phyloP scores from a whole-genome alignment of 2,329 filamentous ascomycete genomes.

The Trematosphaeria pertusa region DNA sequence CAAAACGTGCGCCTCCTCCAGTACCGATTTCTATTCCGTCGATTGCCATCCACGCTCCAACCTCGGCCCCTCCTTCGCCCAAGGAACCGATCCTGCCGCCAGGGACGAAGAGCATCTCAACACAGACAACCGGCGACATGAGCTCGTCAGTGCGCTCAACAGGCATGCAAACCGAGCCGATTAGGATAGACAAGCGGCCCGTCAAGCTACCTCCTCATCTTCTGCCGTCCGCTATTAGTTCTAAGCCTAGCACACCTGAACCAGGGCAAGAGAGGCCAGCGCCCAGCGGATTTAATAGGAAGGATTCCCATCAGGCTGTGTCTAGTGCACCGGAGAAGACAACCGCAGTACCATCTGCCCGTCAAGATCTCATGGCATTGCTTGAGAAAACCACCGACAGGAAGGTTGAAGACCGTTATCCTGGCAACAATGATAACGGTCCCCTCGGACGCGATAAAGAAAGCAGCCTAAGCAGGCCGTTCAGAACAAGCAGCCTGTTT shows the following conservation, averaged over 20 bases:
- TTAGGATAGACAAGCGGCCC: conserved; percentile 79
- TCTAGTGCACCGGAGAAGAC: conserved; percentile 18
- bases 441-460: conserved; percentile 67
- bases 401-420: conserved; percentile 69
- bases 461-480: conserved; percentile 70
- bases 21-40: conserved; percentile 70
- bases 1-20: conserved; percentile 43
- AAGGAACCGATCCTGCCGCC: conserved; percentile 79
- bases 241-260: conserved; percentile 54
- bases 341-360: conserved; percentile 25
- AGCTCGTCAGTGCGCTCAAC: conserved; percentile 58
- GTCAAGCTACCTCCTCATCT: conserved; percentile 78
- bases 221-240: conserved; percentile 77
- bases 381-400: conserved; percentile 36
- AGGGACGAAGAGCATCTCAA: conserved; percentile 79
- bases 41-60: conserved; percentile 90
- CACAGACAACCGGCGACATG: conserved; percentile 72
- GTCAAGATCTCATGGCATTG: conserved; percentile 38
- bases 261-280: conserved; percentile 17
- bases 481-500: conserved; percentile 84
- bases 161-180: conserved; percentile 87
- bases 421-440: conserved; percentile 81
- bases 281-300: conserved; percentile 11
- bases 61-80: conserved; percentile 79
- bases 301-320: conserved; percentile 24